phyloP scores from a whole-genome alignment of 1,139 yeast species.

The Candida tunisiensis region DNA sequence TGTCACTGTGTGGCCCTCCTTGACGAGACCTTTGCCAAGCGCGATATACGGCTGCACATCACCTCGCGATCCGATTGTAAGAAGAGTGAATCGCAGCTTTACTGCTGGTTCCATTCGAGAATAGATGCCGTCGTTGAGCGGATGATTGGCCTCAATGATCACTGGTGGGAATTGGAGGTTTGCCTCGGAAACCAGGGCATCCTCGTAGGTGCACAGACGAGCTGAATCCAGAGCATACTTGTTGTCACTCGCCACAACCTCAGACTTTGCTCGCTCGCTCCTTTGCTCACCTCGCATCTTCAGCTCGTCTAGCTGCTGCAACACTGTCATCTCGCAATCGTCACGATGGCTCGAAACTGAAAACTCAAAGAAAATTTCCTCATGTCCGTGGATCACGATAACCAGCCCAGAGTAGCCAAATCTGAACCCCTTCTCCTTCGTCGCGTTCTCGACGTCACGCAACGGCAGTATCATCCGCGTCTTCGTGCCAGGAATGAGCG shows the following conservation, averaged over 20 bases:
- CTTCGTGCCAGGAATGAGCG: conserved; percentile 61
- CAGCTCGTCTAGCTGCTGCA: conserved; percentile 30
- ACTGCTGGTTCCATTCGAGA: conserved; percentile 9
- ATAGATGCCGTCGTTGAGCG: too few relatives aligned
- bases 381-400: conserved; percentile 53
- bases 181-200: conserved; percentile 8
- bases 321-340: conserved; percentile 45
- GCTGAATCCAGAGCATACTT: conserved; percentile 10
- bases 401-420: conserved; percentile 56
- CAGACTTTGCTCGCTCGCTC: too few relatives aligned
- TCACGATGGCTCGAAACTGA: conserved; percentile 48
- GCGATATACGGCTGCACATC: conserved; percentile 96
- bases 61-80: conserved; percentile 90
- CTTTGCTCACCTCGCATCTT: neutral
- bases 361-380: conserved; percentile 63
- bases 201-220: conserved; percentile 16
- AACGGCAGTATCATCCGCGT: conserved; percentile 79
- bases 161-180: conserved; percentile 12
- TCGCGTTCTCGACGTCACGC: conserved; percentile 49
- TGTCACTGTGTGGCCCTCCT: conserved; percentile 70
- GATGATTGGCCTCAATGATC: conserved; percentile 8
- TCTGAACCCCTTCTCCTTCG: conserved; percentile 46
- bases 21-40: conserved; percentile 55
- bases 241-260: conserved; percentile 2
- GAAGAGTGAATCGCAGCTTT: conserved; percentile 42